These are phyloP conservation scores for Talaromyces ruber DNA, from an alignment of 495 filamentous ascomycete species.

Conservation along the genomic window DNA sequence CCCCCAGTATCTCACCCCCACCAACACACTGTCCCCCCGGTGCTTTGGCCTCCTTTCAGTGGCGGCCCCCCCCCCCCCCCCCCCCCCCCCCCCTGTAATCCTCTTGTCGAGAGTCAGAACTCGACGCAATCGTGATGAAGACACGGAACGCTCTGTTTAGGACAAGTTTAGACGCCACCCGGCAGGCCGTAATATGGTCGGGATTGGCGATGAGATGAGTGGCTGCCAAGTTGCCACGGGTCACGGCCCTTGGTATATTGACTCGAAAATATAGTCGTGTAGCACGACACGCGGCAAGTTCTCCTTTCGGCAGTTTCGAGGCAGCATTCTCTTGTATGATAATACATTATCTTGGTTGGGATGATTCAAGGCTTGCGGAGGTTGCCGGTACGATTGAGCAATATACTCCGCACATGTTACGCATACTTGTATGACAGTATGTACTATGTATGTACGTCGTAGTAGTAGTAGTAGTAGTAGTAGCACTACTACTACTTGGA, in stretches of 20 bases:
- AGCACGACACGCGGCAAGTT: neutral
- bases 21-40: too few relatives aligned
- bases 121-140: neutral
- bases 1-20: too few relatives aligned
- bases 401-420: neutral
- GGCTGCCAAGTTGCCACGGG: neutral
- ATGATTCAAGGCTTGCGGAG: neutral
- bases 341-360: neutral
- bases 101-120: neutral
- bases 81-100: neutral
- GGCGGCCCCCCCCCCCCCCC: too few relatives aligned
- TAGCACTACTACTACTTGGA: too few relatives aligned
- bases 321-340: neutral
- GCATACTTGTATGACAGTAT: neutral
- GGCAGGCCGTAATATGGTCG: neutral
- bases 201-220: neutral
- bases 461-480: too few relatives aligned
- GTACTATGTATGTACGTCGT: too few relatives aligned
- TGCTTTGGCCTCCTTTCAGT: too few relatives aligned
- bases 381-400: neutral
- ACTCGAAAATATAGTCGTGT: neutral
- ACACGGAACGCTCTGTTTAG: neutral
- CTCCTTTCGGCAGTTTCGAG: neutral
- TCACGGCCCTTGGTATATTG: neutral
- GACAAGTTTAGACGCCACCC: neutral